A percentile compares a stretch with the other conserved stretches of the same genome.
Evolutionary conservation across 2,329 filamentous ascomycete species (phyloP).

Genomic region (Colletotrichum euphorbiae): DNA sequence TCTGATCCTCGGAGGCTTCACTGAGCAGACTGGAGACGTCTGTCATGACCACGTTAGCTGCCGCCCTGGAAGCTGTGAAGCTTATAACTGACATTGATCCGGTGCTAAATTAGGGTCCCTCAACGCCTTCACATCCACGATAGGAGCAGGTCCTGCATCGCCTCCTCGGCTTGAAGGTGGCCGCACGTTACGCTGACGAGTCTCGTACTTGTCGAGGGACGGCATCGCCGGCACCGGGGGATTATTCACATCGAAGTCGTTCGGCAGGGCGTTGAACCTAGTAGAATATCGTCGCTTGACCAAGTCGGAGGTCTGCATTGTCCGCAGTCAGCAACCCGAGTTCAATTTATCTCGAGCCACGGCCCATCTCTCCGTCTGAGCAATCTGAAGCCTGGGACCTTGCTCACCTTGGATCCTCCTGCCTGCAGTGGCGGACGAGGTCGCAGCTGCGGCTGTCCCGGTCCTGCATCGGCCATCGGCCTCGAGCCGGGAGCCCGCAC

Average conservation of each 20-base stretch:
- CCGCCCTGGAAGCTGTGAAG: background rate
- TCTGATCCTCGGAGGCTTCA: conserved; percentile 89
- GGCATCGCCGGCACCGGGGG: conserved; percentile 79
- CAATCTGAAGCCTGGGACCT: background rate
- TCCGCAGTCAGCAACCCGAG: conserved; percentile 5
- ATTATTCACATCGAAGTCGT: conserved; percentile 75
- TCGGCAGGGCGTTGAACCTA: conserved; percentile 82
- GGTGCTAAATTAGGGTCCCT: conserved; percentile 82
- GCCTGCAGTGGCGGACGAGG: conserved; percentile 59
- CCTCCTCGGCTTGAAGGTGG: conserved; percentile 64
- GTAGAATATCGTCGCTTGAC: conserved; percentile 96
- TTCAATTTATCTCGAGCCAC: background rate
- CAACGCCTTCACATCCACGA: conserved; percentile 81
- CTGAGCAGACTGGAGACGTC: conserved; percentile 78
- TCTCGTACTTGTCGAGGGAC: conserved; percentile 68
- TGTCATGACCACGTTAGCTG: conserved; percentile 43
- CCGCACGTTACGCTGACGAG: conserved; percentile 59
- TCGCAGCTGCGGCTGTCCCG: conserved; percentile 27
- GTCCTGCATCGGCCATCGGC: conserved; percentile 36
- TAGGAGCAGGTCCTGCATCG: conserved; percentile 66
- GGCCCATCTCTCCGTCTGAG: background rate
- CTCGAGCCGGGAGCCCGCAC: conserved; percentile 43
- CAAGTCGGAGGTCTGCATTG: conserved; percentile 75
- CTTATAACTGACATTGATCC: conserved; percentile 75
- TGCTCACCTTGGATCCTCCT: conserved; percentile 64